Conservation (phyloP, 73 alveolate species). For the Loxodes magnus region DNA sequence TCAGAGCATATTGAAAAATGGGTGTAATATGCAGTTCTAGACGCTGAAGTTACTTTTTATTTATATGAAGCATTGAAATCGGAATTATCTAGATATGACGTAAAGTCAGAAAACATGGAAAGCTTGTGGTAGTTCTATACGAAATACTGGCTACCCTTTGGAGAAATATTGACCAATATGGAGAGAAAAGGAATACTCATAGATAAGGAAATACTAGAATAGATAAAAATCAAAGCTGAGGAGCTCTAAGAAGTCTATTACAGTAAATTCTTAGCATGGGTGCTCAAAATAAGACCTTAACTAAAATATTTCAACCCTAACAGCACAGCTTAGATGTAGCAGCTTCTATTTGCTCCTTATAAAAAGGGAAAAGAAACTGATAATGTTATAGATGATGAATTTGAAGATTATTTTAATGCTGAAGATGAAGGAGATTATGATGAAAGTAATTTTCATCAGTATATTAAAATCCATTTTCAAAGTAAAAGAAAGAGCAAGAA, state of each 20-base stretch:
- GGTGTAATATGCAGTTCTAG: slow-evolving; percentile 75
- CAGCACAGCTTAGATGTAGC: slow-evolving; percentile 48
- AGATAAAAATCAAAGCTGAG: slow-evolving; percentile 48
- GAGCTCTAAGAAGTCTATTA: slow-evolving; percentile 41
- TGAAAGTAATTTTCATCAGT: too few species aligned
- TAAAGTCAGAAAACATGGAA: slow-evolving; percentile 33
- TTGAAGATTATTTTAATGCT: too few species aligned
- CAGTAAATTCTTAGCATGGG: slow-evolving; percentile 54
- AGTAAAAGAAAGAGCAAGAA: slow-evolving; percentile 14
- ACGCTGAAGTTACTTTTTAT: slow-evolving; percentile 55
- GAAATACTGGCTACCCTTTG: slow-evolving; percentile 77
- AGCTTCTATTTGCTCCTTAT: slow-evolving; percentile 79
- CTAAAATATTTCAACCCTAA: slow-evolving; percentile 63
- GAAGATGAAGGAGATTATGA: too few species aligned
- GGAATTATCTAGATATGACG: slow-evolving; percentile 4
- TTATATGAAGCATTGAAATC: slow-evolving; percentile 34
- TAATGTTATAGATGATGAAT: slow-evolving; percentile 17
- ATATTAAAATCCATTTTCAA: too few species aligned
- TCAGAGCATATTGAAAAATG: slow-evolving; percentile 41
- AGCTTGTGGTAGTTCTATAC: slow-evolving; percentile 45
- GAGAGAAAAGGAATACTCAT: slow-evolving; percentile 72
- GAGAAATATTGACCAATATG: slow-evolving; percentile 77
- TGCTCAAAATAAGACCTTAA: slow-evolving; percentile 11
- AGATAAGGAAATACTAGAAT: slow-evolving; percentile 40
- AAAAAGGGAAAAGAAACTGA: slow-evolving; percentile 18